These are phyloP conservation scores for Cladosporium colombiae DNA, from an alignment of 2,329 filamentous ascomycete genomes.

Conservation along the genomic window DNA sequence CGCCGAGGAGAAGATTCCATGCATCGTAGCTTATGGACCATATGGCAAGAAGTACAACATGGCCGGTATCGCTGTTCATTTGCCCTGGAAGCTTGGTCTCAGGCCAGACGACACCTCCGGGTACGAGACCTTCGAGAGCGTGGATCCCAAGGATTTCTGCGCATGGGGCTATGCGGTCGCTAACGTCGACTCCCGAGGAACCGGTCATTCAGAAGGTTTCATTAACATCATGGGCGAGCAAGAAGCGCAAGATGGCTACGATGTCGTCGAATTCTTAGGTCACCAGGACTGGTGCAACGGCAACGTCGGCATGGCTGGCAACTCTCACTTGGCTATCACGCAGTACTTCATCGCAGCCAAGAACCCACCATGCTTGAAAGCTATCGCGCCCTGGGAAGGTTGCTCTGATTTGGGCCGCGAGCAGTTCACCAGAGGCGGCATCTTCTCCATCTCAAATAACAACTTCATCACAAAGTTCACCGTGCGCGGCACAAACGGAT, in stretches of 20 bases:
- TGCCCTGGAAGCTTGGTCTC: conserved; percentile 2
- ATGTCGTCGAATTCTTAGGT: conserved; percentile 43
- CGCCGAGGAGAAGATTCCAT: conserved; percentile 39
- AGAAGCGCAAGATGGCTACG: conserved; percentile 46
- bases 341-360: conserved; percentile 43
- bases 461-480: conserved; percentile 22
- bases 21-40: conserved; percentile 41
- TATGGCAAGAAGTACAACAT: conserved; percentile 13
- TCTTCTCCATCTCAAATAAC: conserved; percentile 16
- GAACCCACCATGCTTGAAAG: conserved; percentile 44
- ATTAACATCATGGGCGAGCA: conserved; percentile 39
- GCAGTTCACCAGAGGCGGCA: conserved; percentile 12
- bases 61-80: not conserved
- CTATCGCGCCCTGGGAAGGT: conserved; percentile 52
- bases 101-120: conserved; percentile 22
- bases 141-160: conserved; percentile 40
- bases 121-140: conserved; percentile 32
- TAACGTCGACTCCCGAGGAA: conserved; percentile 37
- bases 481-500: conserved; percentile 21
- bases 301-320: conserved; percentile 43
- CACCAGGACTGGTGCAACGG: conserved; percentile 45
- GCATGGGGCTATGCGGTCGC: conserved; percentile 38
- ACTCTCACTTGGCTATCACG: conserved; percentile 30
- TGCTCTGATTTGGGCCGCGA: conserved; percentile 45
- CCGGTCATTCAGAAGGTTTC: conserved; percentile 37